Percentiles rank a stretch among this genome's conserved stretches.
These are phyloP conservation scores for Coniella vitis DNA, from an alignment of 2,329 filamentous ascomycete genomes.

Conservation along the genomic window DNA sequence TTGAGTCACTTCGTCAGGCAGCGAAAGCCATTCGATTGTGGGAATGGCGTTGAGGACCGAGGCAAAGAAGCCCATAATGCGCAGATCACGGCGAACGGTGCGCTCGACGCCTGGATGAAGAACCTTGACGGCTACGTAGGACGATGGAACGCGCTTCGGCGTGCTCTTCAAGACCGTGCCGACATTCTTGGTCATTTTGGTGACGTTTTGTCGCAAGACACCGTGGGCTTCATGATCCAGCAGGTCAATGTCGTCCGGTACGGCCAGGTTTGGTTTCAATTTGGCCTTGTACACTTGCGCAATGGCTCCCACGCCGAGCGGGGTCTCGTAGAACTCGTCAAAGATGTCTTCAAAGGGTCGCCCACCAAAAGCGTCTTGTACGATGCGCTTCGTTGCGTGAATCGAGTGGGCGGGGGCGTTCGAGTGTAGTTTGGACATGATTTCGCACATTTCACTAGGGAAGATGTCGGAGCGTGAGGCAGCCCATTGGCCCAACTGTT, in stretches of 20 bases:
- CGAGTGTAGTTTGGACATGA: constrained; percentile 93
- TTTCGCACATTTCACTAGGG: constrained; percentile 80
- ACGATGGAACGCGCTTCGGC: constrained; percentile 78
- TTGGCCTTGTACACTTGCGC: constrained; percentile 97
- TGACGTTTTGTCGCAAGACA: constrained; percentile 59
- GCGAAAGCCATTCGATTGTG: constrained; percentile 93
- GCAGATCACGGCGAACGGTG: constrained; percentile 80
- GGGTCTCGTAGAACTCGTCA: constrained; percentile 85
- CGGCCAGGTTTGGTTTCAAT: constrained; percentile 70
- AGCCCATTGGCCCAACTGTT: constrained; percentile 90
- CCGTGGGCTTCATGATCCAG: constrained; percentile 25
- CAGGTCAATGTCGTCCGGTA: constrained; percentile 52
- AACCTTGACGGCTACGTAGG: constrained; percentile 93
- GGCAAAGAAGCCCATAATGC: constrained; percentile 93
- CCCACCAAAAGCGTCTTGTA: constrained; percentile 75
- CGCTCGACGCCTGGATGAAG: constrained; percentile 87
- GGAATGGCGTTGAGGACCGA: constrained; percentile 76
- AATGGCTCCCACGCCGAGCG: constrained; percentile 89
- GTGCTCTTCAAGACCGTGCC: constrained; percentile 81
- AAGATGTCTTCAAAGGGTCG: constrained; percentile 85
- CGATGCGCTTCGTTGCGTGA: constrained; percentile 67
- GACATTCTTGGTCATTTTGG: constrained; percentile 73
- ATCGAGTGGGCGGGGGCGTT: constrained; percentile 90
- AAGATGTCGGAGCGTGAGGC: constrained; percentile 96
- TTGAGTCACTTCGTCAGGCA: constrained; percentile 87